These are phyloP conservation scores for Thelephora ganbajun DNA, from an alignment of 768 basidiomycete genomes.

Conservation along the genomic window DNA sequence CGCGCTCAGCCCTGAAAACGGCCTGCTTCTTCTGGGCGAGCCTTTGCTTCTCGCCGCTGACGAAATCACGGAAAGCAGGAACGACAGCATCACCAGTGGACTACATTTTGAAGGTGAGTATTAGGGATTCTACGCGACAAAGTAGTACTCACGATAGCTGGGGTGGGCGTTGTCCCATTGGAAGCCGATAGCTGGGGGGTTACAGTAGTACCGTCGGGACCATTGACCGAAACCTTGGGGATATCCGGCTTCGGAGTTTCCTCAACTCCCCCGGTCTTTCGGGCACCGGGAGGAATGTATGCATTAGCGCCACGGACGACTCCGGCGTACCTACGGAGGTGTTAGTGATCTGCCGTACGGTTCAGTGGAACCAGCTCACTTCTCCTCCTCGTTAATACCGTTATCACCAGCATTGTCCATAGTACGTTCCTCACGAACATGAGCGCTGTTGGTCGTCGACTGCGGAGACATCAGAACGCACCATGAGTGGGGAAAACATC, in stretches of 20 bases:
- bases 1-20: constrained; percentile 84
- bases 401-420: constrained; percentile 48
- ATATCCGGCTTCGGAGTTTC: constrained; percentile 28
- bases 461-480: constrained; percentile 13
- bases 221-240: constrained; percentile 66
- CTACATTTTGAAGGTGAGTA: constrained; percentile 21
- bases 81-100: constrained; percentile 56
- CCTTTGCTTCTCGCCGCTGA: constrained; percentile 81
- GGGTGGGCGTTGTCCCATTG: constrained; percentile 1
- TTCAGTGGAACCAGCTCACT: constrained; percentile 33
- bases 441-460: constrained; percentile 58
- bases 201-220: constrained; percentile 52
- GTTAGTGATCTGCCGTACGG: constrained; percentile 11
- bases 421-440: constrained; percentile 82
- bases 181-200: constrained; percentile 21
- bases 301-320: constrained; percentile 82
- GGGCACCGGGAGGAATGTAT: constrained; percentile 88
- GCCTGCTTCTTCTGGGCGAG: constrained; percentile 85
- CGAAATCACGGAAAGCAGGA: constrained; percentile 84
- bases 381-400: constrained; percentile 88
- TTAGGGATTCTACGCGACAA: not conserved
- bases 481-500: not conserved
- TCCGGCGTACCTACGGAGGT: constrained; percentile 63
- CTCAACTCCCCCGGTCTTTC: constrained; percentile 28
- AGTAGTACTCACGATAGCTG: not conserved